Conservation (phyloP, 805 yeast species). For the Lachancea quebecensis region DNA sequence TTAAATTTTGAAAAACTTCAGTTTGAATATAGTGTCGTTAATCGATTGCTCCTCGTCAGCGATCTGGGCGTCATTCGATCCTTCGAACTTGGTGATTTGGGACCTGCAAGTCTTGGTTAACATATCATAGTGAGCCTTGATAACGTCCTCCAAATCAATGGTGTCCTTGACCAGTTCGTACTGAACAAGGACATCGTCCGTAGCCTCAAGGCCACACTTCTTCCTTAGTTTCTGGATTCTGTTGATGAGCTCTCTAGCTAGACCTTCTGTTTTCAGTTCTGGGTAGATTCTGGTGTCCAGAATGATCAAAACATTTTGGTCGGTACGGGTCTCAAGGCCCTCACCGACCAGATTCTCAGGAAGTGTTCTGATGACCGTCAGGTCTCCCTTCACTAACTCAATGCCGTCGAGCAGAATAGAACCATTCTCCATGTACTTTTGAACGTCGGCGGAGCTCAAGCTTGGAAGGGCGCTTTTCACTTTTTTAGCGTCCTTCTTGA, state of each 20-base stretch:
- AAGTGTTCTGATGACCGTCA: constrained; percentile 82
- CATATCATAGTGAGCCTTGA: constrained; percentile 58
- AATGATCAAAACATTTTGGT: constrained; percentile 81
- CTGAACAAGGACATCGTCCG: constrained; percentile 90
- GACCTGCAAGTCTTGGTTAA: constrained; percentile 73
- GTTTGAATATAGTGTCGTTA: constrained; percentile 70
- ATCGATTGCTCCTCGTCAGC: constrained; percentile 84
- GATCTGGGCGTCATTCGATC: constrained; percentile 44
- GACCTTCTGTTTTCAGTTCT: constrained; percentile 86
- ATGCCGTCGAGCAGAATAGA: constrained; percentile 83
- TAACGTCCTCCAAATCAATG: constrained; percentile 53
- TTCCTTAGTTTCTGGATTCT: constrained; percentile 96
- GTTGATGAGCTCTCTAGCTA: constrained; percentile 93
- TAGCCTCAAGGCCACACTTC: constrained; percentile 89
- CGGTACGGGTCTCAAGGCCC: constrained; percentile 84
- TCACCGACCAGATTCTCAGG: constrained; percentile 56
- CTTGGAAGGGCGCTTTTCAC: constrained; percentile 90
- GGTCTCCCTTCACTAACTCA: constrained; percentile 77
- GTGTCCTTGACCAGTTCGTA: constrained; percentile 59
- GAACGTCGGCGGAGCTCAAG: constrained; percentile 77
- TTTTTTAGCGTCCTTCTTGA: constrained; percentile 86
- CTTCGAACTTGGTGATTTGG: constrained; percentile 37
- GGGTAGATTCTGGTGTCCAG: constrained; percentile 83
- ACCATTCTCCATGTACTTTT: constrained; percentile 63
- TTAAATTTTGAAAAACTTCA: constrained; percentile 68